Evolutionary conservation across 306 rosid genomes (phyloP).

Genomic region (Mimosa bimucronata): DNA sequence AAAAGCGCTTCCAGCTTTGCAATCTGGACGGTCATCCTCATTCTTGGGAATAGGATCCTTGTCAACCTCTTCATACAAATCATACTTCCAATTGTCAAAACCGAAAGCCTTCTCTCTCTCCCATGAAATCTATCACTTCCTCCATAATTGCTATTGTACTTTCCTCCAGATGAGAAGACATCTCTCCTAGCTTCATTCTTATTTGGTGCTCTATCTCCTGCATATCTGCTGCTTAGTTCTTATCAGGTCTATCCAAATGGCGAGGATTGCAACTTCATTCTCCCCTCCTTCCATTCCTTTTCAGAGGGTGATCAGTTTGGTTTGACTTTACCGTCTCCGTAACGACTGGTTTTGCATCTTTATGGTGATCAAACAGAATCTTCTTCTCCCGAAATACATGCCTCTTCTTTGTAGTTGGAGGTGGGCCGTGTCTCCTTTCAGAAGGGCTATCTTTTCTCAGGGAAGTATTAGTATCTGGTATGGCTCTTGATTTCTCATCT

Average conservation of each 20-base stretch:
- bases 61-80: conserved; percentile 75
- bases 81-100: conserved; percentile 92
- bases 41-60: conserved; percentile 76
- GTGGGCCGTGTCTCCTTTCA: conserved; percentile 56
- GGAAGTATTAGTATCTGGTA: conserved; percentile 38
- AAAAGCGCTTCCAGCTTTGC: conserved; percentile 92
- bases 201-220: conserved; percentile 49
- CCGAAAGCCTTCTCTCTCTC: conserved; percentile 49
- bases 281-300: conserved; percentile 66
- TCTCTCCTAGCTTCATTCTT: conserved; percentile 57
- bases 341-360: conserved; percentile 47
- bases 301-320: conserved; percentile 44
- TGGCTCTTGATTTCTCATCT: conserved; percentile 57
- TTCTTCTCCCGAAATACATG: conserved; percentile 92
- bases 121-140: conserved; percentile 68
- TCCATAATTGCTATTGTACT: conserved; percentile 57
- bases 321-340: conserved; percentile 49
- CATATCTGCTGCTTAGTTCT: conserved; percentile 55
- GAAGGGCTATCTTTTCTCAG: conserved; percentile 59
- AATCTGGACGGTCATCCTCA: conserved; percentile 91
- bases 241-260: conserved; percentile 56
- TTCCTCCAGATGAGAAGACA: conserved; percentile 60
- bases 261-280: conserved; percentile 60
- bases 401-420: conserved; percentile 62
- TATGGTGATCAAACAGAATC: conserved; percentile 51